Percentiles rank a stretch among this genome's conserved stretches.
These are phyloP conservation scores for Vigna radiata DNA, from an alignment of 306 rosid genomes.

Conservation along the genomic window DNA sequence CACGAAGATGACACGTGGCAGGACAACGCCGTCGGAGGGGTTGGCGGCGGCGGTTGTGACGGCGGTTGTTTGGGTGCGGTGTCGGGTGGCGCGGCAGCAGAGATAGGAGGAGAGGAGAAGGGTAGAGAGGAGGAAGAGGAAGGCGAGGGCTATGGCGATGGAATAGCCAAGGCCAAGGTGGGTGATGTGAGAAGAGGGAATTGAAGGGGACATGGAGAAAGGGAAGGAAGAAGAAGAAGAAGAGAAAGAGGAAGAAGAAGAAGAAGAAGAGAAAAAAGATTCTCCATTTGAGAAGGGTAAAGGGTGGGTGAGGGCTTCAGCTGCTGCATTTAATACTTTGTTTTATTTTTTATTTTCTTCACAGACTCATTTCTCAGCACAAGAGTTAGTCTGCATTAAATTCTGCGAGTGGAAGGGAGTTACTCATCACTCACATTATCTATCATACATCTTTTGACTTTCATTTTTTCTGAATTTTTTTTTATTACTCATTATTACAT, in stretches of 20 bases:
- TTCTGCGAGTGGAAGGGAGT: not conserved
- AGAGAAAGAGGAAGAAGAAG: not conserved
- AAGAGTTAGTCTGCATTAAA: not conserved
- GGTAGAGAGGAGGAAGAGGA: slow-evolving; percentile 83
- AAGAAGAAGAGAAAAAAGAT: not conserved
- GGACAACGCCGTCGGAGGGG: slow-evolving; percentile 58
- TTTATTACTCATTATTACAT: not conserved
- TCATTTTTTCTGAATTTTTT: not conserved
- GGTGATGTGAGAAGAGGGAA: slow-evolving; percentile 48
- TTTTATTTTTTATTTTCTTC: slow-evolving; percentile 11
- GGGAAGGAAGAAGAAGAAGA: not conserved
- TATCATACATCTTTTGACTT: not conserved
- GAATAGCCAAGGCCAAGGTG: slow-evolving; percentile 89
- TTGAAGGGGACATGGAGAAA: slow-evolving; percentile 50
- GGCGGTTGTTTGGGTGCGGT: not conserved
- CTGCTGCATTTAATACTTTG: slow-evolving; percentile 80
- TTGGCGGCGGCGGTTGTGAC: not conserved
- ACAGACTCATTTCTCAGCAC: not conserved
- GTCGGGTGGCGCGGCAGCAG: slow-evolving; percentile 68
- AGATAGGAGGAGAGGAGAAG: slow-evolving; percentile 86
- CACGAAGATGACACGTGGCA: slow-evolving; percentile 77
- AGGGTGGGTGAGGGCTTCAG: slow-evolving; percentile 71
- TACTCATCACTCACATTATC: slow-evolving; percentile 1
- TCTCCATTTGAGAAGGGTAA: slow-evolving; percentile 63
- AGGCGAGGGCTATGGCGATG: slow-evolving; percentile 87